phyloP scores from a whole-genome alignment of 495 filamentous ascomycete species.

The Amphirosellinia nigrospora region DNA sequence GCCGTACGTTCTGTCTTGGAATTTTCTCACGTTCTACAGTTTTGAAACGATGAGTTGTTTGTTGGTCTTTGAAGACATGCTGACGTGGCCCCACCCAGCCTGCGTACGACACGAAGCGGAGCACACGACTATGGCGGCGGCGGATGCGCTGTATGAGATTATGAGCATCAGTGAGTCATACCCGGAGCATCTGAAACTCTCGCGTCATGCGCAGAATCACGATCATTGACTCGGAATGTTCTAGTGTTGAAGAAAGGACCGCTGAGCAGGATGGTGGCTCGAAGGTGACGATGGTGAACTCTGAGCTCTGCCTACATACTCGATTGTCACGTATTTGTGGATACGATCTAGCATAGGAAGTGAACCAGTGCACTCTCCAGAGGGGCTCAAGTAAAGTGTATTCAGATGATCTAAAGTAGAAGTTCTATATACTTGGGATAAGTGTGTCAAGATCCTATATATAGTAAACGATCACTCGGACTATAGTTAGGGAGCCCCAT shows the following conservation, averaged over 20 bases:
- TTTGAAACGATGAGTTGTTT: not conserved
- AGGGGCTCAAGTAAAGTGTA: too few relatives aligned
- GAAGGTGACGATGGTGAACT: conserved; percentile 28
- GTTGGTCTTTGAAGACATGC: not conserved
- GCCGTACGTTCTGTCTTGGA: conserved; percentile 44
- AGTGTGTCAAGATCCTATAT: too few relatives aligned
- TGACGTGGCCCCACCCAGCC: conserved; percentile 63
- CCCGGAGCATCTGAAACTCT: not conserved
- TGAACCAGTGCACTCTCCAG: too few relatives aligned
- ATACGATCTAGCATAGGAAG: too few relatives aligned
- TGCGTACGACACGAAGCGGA: conserved; percentile 88
- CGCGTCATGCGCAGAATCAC: not conserved
- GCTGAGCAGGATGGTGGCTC: conserved; percentile 39
- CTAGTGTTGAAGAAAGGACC: conserved; percentile 67
- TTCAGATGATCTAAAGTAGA: too few relatives aligned
- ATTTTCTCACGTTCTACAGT: not conserved
- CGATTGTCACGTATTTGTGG: too few relatives aligned
- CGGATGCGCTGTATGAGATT: conserved; percentile 83
- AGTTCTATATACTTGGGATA: too few relatives aligned
- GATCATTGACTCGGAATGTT: not conserved
- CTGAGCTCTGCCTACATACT: conserved; percentile 7
- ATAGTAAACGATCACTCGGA: too few relatives aligned
- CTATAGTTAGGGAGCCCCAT: too few relatives aligned
- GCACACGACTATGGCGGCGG: conserved; percentile 83
- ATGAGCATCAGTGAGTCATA: conserved; percentile 65